Evolutionary conservation across 164 flowering plant species (phyloP), one percentile per base, ranked within the genome.

Genomic region (Annona squamosa): DNA sequence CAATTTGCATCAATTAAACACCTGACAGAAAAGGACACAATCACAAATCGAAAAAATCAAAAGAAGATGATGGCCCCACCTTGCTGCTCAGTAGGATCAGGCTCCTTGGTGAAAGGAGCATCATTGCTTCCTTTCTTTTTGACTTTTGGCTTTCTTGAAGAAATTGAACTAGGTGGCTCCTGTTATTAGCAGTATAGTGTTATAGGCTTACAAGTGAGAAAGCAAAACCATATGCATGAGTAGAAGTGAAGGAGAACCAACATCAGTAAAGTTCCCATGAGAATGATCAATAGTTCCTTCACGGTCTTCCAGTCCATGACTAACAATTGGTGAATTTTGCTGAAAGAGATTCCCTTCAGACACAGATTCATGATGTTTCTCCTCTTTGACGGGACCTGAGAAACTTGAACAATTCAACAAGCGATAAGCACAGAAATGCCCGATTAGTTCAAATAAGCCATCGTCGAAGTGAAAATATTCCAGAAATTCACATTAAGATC

Each of bases 351-450:
- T 88, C 63, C 71, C 74, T 56, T 84, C 88, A 79, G 81, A 79
- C 13, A 59, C 73, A 44, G 79, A 77, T 76, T 74, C 72, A 72
- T 72, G 76, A 67, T 68, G 65, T 62, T 77, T 78, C 70, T 83
- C 83, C 84, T 88, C 90, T 80, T 85, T 81, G 71, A 82, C 72
- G 77, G 73, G 90, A 90, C 98, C 99, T 91, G 98, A 90, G 88
- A 87, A 87, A 85, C 97, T 89, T 93, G 86, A 87, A 88, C 77
- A 78, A 79, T 73, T 79, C 78, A 87, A 78, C 81, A 82, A 79
- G 84, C 82, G 83, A 83, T 88, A 85, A 86, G 89, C 76, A 69
- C 19, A 73, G 73, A 56, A 75, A 72, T 43, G 71, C 46, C 63
- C 69, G 63, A 66, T 71, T n/a, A 57, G 57, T 69, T 46, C 46